Percentiles rank a stretch among this genome's conserved stretches.
These are phyloP conservation scores for Ogataea degrootiae DNA, from an alignment of 805 yeast species.

Conservation along the genomic window DNA sequence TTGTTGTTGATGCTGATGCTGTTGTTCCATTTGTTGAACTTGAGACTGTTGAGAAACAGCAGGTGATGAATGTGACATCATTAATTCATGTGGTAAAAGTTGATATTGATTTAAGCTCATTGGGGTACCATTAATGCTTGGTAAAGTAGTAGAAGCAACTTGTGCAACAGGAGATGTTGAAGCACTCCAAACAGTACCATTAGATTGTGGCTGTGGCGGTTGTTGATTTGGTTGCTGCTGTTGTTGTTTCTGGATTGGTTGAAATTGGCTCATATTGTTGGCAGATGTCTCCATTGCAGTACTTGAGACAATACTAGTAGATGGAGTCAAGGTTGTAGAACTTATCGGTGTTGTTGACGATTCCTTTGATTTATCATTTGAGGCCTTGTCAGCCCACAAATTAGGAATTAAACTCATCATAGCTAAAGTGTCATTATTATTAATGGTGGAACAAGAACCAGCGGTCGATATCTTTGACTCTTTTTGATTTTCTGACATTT, in stretches of 20 bases:
- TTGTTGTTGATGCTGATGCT: conserved; percentile 4
- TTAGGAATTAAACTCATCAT: conserved; percentile 25
- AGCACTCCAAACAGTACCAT: no score
- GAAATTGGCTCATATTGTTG: conserved; percentile 1
- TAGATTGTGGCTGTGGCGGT: not conserved
- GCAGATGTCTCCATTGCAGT: conserved; percentile 1
- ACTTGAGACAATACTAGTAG: conserved; percentile 2
- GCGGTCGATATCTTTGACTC: not conserved
- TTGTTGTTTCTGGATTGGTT: not conserved
- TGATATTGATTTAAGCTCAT: no score
- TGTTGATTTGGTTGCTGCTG: conserved; percentile 1
- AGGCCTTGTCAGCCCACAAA: conserved; percentile 18
- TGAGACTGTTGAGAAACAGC: not conserved
- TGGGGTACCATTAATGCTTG: no score
- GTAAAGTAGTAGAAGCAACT: no score
- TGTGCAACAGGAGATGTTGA: no score
- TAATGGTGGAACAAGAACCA: not conserved
- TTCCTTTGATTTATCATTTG: conserved; percentile 1
- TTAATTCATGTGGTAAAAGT: not conserved
- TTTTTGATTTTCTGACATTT: conserved; percentile 5
- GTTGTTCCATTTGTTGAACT: not conserved
- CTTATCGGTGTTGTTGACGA: conserved; percentile 1
- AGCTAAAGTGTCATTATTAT: conserved; percentile 6
- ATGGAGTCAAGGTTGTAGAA: conserved; percentile 4
- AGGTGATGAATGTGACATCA: not conserved